These are phyloP conservation scores for Yamadazyma atmosphaerica DNA, from an alignment of 1,139 yeast species.

Conservation along the genomic window DNA sequence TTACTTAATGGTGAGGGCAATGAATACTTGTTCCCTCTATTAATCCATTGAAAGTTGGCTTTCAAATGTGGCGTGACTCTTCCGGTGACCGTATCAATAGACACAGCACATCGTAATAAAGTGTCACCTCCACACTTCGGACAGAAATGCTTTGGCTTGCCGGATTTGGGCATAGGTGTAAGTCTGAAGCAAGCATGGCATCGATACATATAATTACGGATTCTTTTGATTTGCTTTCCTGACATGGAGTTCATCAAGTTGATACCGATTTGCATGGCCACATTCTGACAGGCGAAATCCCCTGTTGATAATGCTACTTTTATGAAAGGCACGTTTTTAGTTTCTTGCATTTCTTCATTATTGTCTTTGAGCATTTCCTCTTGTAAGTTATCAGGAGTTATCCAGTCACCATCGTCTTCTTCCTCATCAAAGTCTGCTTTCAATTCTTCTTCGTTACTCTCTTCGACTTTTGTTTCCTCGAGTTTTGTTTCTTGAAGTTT, in stretches of 20 bases:
- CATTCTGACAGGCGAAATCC: conserved; percentile 97
- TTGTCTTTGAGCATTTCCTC: conserved; percentile 69
- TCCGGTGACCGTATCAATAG: conserved; percentile 79
- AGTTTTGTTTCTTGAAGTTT: background rate
- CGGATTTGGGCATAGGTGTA: conserved; percentile 74
- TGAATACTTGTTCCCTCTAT: conserved; percentile 79
- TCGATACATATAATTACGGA: conserved; percentile 89
- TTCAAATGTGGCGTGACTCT: conserved; percentile 87
- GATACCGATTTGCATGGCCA: conserved; percentile 85
- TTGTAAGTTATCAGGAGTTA: conserved; percentile 79
- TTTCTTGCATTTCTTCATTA: conserved; percentile 41
- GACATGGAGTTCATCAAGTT: conserved; percentile 82
- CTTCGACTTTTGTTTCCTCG: background rate
- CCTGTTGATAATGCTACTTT: conserved; percentile 89
- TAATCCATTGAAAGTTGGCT: conserved; percentile 91
- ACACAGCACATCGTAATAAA: conserved; percentile 84
- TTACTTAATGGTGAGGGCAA: conserved; percentile 72
- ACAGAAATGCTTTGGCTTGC: conserved; percentile 83
- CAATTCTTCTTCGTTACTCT: background rate
- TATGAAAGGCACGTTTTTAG: conserved; percentile 30
- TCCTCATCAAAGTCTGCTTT: conserved; percentile 34
- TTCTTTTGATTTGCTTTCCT: conserved; percentile 81
- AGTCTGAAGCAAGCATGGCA: conserved; percentile 95
- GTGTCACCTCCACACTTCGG: conserved; percentile 97
- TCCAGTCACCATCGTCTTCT: conserved; percentile 92